Percentiles rank a stretch among this genome's conserved stretches.
Conservation (phyloP, 2,329 filamentous ascomycete species). For the Colletotrichum eremochloae region DNA sequence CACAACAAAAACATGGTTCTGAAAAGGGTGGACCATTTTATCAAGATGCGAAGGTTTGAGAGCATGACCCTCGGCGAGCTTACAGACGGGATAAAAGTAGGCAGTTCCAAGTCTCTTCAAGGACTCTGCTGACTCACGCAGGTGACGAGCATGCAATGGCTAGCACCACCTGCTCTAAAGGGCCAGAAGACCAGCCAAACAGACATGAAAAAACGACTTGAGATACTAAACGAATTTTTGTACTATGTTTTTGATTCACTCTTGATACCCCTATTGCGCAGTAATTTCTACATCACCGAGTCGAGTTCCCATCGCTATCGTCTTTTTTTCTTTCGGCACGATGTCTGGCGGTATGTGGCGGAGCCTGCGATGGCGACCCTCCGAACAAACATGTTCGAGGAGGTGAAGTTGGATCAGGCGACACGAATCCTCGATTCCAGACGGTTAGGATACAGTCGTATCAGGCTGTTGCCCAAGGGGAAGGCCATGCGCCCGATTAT, state of each 20-base stretch:
- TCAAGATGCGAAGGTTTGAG: constrained; percentile 85
- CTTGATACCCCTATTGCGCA: constrained; percentile 85
- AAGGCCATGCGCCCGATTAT: constrained; percentile 84
- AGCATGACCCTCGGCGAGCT: constrained; percentile 83
- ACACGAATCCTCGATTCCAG: constrained; percentile 70
- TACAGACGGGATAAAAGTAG: constrained; percentile 80
- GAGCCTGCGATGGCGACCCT: constrained; percentile 78
- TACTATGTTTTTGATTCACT: constrained; percentile 96
- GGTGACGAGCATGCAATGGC: constrained; percentile 80
- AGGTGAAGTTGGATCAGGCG: constrained; percentile 72
- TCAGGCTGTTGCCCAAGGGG: constrained; percentile 87
- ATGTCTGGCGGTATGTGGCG: constrained; percentile 84
- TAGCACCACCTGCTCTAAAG: constrained; percentile 66
- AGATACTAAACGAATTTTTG: constrained; percentile 86
- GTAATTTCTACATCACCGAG: constrained; percentile 95
- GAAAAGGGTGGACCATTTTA: constrained; percentile 80
- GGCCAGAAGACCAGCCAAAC: constrained; percentile 73
- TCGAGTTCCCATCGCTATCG: constrained; percentile 83
- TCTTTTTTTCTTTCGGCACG: constrained; percentile 94
- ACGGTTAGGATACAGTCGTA: constrained; percentile 79
- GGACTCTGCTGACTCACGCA: constrained; percentile 51
- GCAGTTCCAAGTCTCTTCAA: constrained; percentile 13
- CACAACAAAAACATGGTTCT: constrained; percentile 75
- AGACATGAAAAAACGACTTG: constrained; percentile 80
- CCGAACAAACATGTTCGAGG: constrained; percentile 82